These are phyloP conservation scores for Spergularia bocconei DNA, from an alignment of 148 eudicot species.

Conservation along the genomic window DNA sequence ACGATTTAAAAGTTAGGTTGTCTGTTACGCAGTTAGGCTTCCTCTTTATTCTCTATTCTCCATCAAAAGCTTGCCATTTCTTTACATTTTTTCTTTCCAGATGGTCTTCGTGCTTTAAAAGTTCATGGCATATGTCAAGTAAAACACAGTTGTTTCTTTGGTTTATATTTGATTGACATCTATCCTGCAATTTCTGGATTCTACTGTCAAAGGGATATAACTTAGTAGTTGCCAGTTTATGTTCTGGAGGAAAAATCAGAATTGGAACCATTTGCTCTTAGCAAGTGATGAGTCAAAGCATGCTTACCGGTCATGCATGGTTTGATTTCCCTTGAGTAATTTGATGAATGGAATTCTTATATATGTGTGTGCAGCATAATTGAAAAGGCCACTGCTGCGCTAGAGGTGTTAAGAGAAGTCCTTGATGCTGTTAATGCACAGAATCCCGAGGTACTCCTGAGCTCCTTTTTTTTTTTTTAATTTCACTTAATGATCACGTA, in stretches of 20 bases:
- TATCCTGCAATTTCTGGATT: background rate
- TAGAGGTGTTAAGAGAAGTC: constrained; percentile 88
- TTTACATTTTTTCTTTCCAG: background rate
- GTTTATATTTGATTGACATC: background rate
- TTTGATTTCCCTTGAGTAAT: no score
- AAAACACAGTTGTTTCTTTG: background rate
- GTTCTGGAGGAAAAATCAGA: background rate
- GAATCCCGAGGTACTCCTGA: constrained; percentile 68
- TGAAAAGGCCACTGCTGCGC: constrained; percentile 77
- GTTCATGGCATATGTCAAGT: background rate
- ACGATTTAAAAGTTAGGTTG: background rate
- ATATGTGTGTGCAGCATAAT: constrained; percentile 56
- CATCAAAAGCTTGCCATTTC: background rate
- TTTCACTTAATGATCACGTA: no score
- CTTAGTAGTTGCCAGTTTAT: background rate
- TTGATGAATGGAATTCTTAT: no score
- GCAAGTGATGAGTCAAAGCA: background rate
- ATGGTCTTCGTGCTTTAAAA: background rate
- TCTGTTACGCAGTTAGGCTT: background rate
- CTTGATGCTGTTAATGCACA: constrained; percentile 75
- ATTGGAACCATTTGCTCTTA: constrained; percentile 3
- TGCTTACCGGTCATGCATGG: background rate
- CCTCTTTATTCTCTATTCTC: background rate
- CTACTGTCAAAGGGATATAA: background rate
- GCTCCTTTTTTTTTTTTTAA: background rate